A percentile compares a stretch with the other conserved stretches of the same genome.
These are phyloP conservation scores for Alnus rubra DNA, from an alignment of 306 rosid genomes.

Conservation along the genomic window DNA sequence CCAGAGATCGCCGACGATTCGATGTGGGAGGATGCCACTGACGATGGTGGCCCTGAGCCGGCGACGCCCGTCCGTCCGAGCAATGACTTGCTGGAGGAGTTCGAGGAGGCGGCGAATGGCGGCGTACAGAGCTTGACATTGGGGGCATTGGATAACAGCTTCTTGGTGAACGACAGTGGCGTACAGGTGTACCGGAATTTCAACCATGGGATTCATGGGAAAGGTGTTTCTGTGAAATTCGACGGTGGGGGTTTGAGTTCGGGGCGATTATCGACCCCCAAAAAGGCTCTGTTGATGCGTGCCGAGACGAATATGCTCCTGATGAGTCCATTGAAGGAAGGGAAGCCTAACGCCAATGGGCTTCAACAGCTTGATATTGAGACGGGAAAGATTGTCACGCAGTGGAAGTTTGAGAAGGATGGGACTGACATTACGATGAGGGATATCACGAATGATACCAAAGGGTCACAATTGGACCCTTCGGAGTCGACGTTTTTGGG, in stretches of 20 bases:
- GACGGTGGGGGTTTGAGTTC: constrained; percentile 28
- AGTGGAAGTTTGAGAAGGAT: constrained; percentile 93
- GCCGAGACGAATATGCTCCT: constrained; percentile 91
- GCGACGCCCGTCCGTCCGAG: constrained; percentile 36
- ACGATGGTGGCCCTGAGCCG: constrained; percentile 37
- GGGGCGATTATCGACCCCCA: constrained; percentile 44
- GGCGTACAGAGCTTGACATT: constrained; percentile 79
- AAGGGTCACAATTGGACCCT: constrained; percentile 86
- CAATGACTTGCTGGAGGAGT: constrained; percentile 70
- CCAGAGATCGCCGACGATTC: constrained; percentile 86
- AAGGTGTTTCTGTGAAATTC: constrained; percentile 68
- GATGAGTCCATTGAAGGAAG: constrained; percentile 76
- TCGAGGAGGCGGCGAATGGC: constrained; percentile 82
- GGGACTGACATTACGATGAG: constrained; percentile 80
- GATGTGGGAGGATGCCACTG: constrained; percentile 71
- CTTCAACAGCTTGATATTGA: constrained; percentile 83
- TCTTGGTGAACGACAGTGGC: constrained; percentile 66
- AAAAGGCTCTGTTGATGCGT: constrained; percentile 70
- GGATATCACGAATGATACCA: constrained; percentile 75
- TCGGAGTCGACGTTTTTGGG: constrained; percentile 89
- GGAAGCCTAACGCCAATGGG: constrained; percentile 60
- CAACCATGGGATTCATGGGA: constrained; percentile 74
- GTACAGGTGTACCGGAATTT: constrained; percentile 81
- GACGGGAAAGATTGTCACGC: constrained; percentile 75
- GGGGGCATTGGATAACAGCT: constrained; percentile 86